phyloP scores from a whole-genome alignment of 768 basidiomycete species.

The Auriscalpium microsporum region DNA sequence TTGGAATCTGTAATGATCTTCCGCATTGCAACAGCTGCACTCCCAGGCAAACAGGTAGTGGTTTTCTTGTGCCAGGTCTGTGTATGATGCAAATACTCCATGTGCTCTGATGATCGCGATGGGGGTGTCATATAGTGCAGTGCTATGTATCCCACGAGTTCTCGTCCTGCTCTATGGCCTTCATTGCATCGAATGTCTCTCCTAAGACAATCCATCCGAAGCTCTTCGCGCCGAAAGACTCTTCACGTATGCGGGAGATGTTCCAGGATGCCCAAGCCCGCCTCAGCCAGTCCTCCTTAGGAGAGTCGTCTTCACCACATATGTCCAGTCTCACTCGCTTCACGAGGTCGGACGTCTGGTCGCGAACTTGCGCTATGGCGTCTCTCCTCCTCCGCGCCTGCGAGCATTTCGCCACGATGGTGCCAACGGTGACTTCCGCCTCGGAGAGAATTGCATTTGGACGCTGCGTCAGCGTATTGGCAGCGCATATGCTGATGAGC shows the following conservation, averaged over 20 bases:
- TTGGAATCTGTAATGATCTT: no score
- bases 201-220: slow-evolving; percentile 57
- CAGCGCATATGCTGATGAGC: slow-evolving; percentile 39
- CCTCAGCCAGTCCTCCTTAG: slow-evolving; percentile 32
- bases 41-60: no score
- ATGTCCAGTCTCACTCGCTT: slow-evolving; percentile 40
- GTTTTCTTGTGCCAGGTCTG: no score
- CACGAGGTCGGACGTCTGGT: slow-evolving; percentile 46
- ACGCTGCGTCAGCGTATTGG: slow-evolving; percentile 37
- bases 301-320: slow-evolving; percentile 37
- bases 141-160: not conserved
- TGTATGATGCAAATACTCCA: no score
- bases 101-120: no score
- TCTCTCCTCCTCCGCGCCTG: slow-evolving; percentile 48
- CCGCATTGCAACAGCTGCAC: no score
- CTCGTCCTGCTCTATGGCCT: slow-evolving; percentile 5
- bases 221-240: slow-evolving; percentile 47
- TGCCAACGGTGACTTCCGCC: slow-evolving; percentile 58
- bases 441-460: slow-evolving; percentile 41
- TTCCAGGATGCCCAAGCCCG: slow-evolving; percentile 51
- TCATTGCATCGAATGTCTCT: slow-evolving; percentile 44
- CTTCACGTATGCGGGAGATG: slow-evolving; percentile 28
- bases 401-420: slow-evolving; percentile 54
- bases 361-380: slow-evolving; percentile 45
- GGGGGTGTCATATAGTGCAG: no score